Conservation (phyloP, 1,284 basidiomycete species). For the Pisolithus thermaeus region DNA sequence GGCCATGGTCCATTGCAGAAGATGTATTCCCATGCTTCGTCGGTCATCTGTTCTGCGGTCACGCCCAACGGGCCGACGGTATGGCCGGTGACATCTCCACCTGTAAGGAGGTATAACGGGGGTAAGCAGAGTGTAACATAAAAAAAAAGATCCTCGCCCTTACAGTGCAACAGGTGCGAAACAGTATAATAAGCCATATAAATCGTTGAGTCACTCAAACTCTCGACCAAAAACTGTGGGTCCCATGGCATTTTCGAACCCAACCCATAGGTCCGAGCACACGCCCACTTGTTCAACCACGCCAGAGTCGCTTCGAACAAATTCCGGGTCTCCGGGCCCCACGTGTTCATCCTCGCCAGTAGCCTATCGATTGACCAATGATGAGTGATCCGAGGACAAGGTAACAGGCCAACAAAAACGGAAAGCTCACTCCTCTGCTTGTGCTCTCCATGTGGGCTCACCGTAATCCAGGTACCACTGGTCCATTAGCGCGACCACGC, state of each 20-base stretch:
- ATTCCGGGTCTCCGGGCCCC: slow-evolving; percentile 85
- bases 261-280: slow-evolving; percentile 93
- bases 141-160: slow-evolving; percentile 12
- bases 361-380: slow-evolving; percentile 41
- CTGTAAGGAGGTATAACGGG: slow-evolving; percentile 32
- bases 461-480: slow-evolving; percentile 99
- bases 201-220: slow-evolving; percentile 95
- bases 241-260: slow-evolving; percentile 98
- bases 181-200: slow-evolving; percentile 99
- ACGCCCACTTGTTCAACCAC: slow-evolving; percentile 99
- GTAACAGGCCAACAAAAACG: neutral
- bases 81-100: slow-evolving; percentile 72
- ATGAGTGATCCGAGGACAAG: neutral
- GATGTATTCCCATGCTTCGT: slow-evolving; percentile 96
- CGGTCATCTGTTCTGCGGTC: slow-evolving; percentile 89
- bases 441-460: slow-evolving; percentile 81
- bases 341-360: slow-evolving; percentile 85
- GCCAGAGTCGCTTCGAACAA: slow-evolving; percentile 88
- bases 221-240: slow-evolving; percentile 93
- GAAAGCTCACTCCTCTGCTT: slow-evolving; percentile 70
- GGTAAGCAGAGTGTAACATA: neutral
- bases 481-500: slow-evolving; percentile 96
- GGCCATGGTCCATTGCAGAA: slow-evolving; percentile 80
- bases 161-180: slow-evolving; percentile 83
- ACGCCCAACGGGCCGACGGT: slow-evolving; percentile 82